These are phyloP conservation scores for Dalechampia spathulata DNA, from an alignment of 441 rosid genomes.

Conservation along the genomic window DNA sequence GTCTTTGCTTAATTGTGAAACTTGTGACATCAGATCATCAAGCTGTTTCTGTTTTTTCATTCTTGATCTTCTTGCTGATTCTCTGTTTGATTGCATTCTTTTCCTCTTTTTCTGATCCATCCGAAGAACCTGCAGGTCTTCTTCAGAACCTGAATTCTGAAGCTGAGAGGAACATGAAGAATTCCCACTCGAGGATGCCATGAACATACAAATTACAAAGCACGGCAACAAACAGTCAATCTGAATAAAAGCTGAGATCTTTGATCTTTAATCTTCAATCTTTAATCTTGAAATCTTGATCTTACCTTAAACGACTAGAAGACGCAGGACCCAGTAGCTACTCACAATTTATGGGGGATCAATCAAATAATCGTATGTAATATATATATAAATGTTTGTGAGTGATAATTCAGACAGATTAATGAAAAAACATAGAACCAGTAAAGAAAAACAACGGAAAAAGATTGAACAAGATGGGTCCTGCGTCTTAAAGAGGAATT, in stretches of 20 bases:
- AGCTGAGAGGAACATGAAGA: constrained; percentile 35
- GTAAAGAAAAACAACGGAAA: constrained; percentile 91
- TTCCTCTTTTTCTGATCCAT: constrained; percentile 74
- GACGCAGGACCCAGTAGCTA: constrained; percentile 13
- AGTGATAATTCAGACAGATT: no score
- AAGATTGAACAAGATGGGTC: no score
- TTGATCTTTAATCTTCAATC: no score
- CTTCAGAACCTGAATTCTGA: constrained; percentile 46
- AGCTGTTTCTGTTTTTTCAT: constrained; percentile 78
- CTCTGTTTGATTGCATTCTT: constrained; percentile 73
- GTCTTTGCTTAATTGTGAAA: constrained; percentile 41
- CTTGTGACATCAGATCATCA: constrained; percentile 48
- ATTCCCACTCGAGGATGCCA: constrained; percentile 48
- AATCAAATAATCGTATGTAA: not conserved
- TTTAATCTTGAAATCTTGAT: not conserved
- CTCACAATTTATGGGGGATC: not conserved
- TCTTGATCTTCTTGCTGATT: constrained; percentile 87
- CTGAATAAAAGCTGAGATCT: constrained; percentile 25
- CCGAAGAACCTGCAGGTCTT: constrained; percentile 35
- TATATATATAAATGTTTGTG: not conserved
- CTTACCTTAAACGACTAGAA: constrained; percentile 9
- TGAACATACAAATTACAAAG: no score
- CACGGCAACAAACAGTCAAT: no score
- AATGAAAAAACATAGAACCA: constrained; percentile 92
- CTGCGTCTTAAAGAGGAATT: constrained; percentile 80